phyloP scores from a whole-genome alignment of 1,139 yeast species.

The Meyerozyma smithsonii region DNA sequence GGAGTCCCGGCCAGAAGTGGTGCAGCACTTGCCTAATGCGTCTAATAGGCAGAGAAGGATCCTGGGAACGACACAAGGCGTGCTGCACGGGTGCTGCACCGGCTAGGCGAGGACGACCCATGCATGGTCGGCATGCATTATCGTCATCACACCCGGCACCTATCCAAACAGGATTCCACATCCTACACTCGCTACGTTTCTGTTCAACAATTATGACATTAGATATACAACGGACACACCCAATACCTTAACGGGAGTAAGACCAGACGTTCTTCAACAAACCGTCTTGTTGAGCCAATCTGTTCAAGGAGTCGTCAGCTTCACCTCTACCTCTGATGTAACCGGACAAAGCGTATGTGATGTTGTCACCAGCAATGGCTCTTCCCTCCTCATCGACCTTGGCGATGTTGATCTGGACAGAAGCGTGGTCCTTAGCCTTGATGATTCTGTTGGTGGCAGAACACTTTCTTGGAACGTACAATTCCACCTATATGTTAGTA shows the following conservation, averaged over 20 bases:
- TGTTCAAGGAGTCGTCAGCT: constrained; percentile 98
- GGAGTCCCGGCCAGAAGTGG: neutral
- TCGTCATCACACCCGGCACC: neutral
- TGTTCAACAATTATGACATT: constrained; percentile 13
- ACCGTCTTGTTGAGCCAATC: constrained; percentile 99
- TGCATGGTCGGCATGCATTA: neutral
- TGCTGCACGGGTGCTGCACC: no score
- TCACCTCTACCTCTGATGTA: constrained; percentile 79
- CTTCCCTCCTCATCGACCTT: constrained; percentile 87
- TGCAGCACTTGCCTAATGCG: neutral
- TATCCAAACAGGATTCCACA: neutral
- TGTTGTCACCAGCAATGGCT: constrained; percentile 85
- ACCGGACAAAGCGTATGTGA: constrained; percentile 96
- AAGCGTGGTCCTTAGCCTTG: constrained; percentile 99
- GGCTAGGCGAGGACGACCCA: no score
- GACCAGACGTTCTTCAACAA: constrained; percentile 97
- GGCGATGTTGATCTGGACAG: constrained; percentile 72
- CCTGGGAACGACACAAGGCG: no score
- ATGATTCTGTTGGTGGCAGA: constrained; percentile 99
- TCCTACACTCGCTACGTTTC: neutral
- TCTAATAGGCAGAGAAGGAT: neutral
- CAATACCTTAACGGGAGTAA: constrained; percentile 82
- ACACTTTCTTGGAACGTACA: constrained; percentile 99
- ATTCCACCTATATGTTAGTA: constrained; percentile 71
- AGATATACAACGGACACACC: constrained; percentile 20